Conservation (phyloP, 345 rosid species). For the Alliaria petiolata region DNA sequence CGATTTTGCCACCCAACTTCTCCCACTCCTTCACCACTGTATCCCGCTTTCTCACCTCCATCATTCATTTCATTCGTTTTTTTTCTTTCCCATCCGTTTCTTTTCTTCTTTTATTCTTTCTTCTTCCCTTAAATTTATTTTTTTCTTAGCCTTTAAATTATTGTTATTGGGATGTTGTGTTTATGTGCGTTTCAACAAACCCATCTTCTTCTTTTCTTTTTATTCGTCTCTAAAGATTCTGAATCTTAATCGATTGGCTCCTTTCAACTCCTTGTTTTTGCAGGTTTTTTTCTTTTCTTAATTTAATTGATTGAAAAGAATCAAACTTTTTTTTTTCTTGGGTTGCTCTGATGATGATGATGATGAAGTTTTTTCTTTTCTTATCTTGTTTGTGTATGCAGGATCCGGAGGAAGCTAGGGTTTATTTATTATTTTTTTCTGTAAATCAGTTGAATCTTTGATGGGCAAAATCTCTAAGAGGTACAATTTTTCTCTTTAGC, state of each 20-base stretch:
- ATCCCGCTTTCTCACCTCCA: constrained; percentile 13
- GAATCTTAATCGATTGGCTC: constrained; percentile 21
- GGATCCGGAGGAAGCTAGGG: constrained; percentile 23
- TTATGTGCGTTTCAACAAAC: constrained; percentile 7
- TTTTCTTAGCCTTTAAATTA: not conserved
- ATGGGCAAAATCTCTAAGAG: constrained; percentile 20
- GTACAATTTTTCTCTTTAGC: not conserved
- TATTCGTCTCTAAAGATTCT: constrained; percentile 26
- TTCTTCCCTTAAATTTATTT: not conserved
- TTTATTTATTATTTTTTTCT: not conserved
- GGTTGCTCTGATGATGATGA: not conserved
- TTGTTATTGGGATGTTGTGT: constrained; percentile 1
- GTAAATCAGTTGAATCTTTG: constrained; percentile 8
- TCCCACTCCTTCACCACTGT: constrained; percentile 28
- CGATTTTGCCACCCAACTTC: constrained; percentile 25
- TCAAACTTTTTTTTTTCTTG: not conserved
- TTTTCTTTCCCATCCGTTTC: not conserved
- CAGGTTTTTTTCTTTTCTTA: not conserved
- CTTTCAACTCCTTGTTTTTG: not conserved
- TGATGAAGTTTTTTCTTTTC: not conserved
- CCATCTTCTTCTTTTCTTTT: not conserved
- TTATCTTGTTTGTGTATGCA: not conserved
- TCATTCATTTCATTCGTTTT: constrained; percentile 17
- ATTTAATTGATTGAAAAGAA: not conserved
- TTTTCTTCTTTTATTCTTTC: not conserved